Conservation (phyloP, 2,329 filamentous ascomycete species). For the Dothideomycetidae sp. region DNA sequence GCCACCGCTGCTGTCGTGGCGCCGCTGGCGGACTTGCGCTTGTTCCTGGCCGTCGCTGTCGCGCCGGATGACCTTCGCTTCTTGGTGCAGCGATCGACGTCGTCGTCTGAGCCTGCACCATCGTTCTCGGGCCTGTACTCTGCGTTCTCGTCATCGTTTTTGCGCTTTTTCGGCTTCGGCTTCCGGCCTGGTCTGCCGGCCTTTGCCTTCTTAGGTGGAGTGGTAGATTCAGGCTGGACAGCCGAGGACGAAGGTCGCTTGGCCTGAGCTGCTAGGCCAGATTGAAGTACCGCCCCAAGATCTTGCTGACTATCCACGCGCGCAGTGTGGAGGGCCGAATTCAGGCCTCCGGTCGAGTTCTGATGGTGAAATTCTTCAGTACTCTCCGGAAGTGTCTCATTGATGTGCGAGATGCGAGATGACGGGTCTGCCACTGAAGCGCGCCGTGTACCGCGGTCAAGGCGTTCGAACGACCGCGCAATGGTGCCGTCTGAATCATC, state of each 20-base stretch:
- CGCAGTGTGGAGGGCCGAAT: background rate
- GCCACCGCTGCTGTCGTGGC: conserved; percentile 6
- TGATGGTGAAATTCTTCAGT: no score
- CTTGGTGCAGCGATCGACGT: no score
- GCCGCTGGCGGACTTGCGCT: conserved; percentile 19
- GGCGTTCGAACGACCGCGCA: no score
- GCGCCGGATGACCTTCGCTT: no score
- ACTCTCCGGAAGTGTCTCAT: background rate
- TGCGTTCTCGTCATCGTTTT: conserved; percentile 20
- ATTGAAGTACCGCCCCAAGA: no score
- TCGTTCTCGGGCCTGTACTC: conserved; percentile 17
- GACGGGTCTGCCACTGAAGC: background rate
- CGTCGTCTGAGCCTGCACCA: conserved; percentile 9
- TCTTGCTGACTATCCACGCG: conserved; percentile 6
- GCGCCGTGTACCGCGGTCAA: background rate
- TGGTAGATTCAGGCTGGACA: no score
- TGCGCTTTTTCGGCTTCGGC: conserved; percentile 26
- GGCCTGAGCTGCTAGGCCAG: no score
- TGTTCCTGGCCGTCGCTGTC: no score
- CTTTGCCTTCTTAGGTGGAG: background rate
- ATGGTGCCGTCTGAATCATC: background rate
- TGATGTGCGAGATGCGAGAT: background rate
- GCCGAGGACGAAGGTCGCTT: no score
- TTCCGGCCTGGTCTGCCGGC: conserved; percentile 9
- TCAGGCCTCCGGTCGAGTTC: no score